Conservation (phyloP, 495 filamentous ascomycete species). For the Tuber brumale region DNA sequence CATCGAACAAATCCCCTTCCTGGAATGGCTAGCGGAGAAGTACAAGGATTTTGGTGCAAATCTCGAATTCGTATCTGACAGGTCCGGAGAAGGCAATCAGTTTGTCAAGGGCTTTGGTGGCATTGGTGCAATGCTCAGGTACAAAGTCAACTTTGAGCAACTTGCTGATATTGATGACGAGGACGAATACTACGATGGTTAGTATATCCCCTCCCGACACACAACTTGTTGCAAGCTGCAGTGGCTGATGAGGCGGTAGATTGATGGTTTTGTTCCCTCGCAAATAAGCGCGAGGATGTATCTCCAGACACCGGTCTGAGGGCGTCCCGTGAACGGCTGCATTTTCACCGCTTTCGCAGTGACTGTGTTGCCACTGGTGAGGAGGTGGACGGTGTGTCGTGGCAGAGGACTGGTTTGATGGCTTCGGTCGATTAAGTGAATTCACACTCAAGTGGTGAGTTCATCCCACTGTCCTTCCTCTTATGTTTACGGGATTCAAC, state of each 20-base stretch:
- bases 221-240: background rate
- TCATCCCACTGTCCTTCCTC: background rate
- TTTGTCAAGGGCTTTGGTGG: conserved; percentile 99
- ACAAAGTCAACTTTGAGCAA: conserved; percentile 99
- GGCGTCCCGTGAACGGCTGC: conserved; percentile 36
- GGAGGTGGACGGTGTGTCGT: background rate
- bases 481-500: background rate
- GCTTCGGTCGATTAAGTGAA: background rate
- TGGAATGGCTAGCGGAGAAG: conserved; percentile 96
- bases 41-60: conserved; percentile 95
- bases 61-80: conserved; percentile 96
- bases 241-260: conserved; percentile 15
- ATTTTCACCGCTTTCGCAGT: background rate
- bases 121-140: conserved; percentile 91
- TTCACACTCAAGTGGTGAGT: background rate
- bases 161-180: conserved; percentile 90
- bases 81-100: conserved; percentile 95
- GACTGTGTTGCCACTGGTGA: background rate
- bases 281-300: conserved; percentile 38
- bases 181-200: conserved; percentile 97
- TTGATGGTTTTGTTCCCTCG: conserved; percentile 43
- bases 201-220: conserved; percentile 7
- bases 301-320: conserved; percentile 41
- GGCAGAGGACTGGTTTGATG: background rate
- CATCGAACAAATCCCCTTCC: conserved; percentile 74